A percentile compares a stretch with the other conserved stretches of the same genome.
phyloP scores from a whole-genome alignment of 208 protist genomes.

The Crithidia fasciculata region DNA sequence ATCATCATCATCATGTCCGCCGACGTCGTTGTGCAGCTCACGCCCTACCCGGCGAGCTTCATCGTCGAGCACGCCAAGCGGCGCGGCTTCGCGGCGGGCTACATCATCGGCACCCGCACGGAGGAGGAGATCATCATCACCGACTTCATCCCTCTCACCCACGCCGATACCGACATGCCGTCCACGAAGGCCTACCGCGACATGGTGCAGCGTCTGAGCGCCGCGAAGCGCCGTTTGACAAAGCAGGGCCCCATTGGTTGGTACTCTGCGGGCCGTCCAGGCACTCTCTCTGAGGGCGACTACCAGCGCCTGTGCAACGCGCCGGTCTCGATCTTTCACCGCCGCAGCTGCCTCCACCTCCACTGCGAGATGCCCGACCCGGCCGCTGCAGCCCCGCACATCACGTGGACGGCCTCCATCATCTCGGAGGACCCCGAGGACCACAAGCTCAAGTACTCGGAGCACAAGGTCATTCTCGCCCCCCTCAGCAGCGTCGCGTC shows the following conservation, averaged over 20 bases:
- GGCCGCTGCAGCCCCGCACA: conserved; percentile 30
- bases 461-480: conserved; percentile 33
- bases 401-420: conserved; percentile 48
- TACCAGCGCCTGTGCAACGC: conserved; percentile 67
- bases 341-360: conserved; percentile 47
- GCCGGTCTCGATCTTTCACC: conserved; percentile 46
- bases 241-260: conserved; percentile 67
- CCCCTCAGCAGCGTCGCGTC: conserved; percentile 46
- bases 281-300: conserved; percentile 29
- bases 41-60: conserved; percentile 75
- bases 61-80: conserved; percentile 90
- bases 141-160: conserved; percentile 80
- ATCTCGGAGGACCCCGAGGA: conserved; percentile 31
- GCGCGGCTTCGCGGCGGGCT: conserved; percentile 61
- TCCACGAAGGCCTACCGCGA: conserved; percentile 39
- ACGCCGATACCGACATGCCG: conserved; percentile 33
- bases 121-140: conserved; percentile 54
- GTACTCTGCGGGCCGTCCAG: conserved; percentile 64
- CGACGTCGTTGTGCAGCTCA: conserved; percentile 39
- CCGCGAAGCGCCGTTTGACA: conserved; percentile 57
- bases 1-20: conserved; percentile 2
- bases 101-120: conserved; percentile 61
- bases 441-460: conserved; percentile 39
- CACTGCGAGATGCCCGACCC: conserved; percentile 55
- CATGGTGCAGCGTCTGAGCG: conserved; percentile 43